Evolutionary conservation across 129 eudicot species (phyloP), one percentile per base, ranked within the genome.

Genomic region (Heracleum sosnowskyi): DNA sequence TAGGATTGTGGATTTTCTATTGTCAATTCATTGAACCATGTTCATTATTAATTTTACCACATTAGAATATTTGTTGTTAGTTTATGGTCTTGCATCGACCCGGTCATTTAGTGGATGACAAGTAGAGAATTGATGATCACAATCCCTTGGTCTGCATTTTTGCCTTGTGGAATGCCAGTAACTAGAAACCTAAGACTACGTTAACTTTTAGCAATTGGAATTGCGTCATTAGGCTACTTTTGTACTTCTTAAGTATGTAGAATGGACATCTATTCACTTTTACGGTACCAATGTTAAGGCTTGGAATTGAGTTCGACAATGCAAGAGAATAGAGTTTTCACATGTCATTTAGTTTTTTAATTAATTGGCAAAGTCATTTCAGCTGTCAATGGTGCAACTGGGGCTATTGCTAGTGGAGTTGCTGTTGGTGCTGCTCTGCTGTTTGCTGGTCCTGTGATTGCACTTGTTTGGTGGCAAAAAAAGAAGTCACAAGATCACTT

Each of bases 391-490:
- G 89, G 85, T 76, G 84, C 81, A 22, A 89, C 91, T 37, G 87
- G 79, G n/a, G 88, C 90, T 37, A 91, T 93, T 80, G 93, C 93
- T 13, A 93, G 89, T 82, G 98, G 98, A 62, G 93, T 89, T 83
- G 91, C 90, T 81, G 96, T 88, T 26, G 98, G 96, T 73, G 89
- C 89, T 34, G 93, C 91, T 76, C 84, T 93, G 66, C 88, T 93
- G 72, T 93, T 93, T 73, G 93, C 87, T n/a, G 91, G 82, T 76
- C 96, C 96, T 62, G 88, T 92, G 70, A 88, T 93, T 80, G 89
- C 89, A 44, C 89, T 93, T 84, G 90, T 83, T 49, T 89, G 83
- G 86, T 84, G 83, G 87, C 76, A 90, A 60, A 80, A 88, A 75
- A 88, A 84, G 81, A 89, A 91, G 68, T 90, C 89, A n/a, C 91